A percentile compares a stretch with the other conserved stretches of the same genome.
Evolutionary conservation across 2,329 filamentous ascomycete genomes (phyloP).

Genomic region (Penicillium carneum): DNA sequence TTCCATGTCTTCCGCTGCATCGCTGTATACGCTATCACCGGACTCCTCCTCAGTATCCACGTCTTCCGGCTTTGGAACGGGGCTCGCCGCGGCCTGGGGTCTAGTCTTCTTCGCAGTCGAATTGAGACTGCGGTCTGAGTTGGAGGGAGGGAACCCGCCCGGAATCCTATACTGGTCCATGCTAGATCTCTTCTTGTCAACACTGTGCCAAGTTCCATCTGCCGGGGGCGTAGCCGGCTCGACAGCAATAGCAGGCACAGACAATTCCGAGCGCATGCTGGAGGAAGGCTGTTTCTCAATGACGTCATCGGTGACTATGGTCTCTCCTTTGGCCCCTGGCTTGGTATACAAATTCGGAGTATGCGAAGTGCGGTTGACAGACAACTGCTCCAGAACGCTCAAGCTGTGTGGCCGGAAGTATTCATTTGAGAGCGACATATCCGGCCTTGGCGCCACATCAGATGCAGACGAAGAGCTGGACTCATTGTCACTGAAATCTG

Average conservation of each 20-base stretch:
- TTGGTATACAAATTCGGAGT: not conserved
- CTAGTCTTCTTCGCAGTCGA: constrained; percentile 22
- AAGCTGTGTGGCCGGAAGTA: constrained; percentile 15
- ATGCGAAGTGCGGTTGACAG: constrained; percentile 18
- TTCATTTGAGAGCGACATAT: constrained; percentile 53
- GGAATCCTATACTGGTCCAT: constrained; percentile 61
- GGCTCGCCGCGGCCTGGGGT: constrained; percentile 23
- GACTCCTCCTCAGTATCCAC: constrained; percentile 49
- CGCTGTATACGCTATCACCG: constrained; percentile 58
- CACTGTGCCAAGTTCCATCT: constrained; percentile 42
- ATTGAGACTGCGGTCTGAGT: constrained; percentile 34
- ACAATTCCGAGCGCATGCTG: constrained; percentile 23
- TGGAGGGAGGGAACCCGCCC: constrained; percentile 62
- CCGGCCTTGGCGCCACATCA: constrained; percentile 45
- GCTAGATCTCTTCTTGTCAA: constrained; percentile 41
- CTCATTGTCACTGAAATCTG: constrained; percentile 42
- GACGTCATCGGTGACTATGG: constrained; percentile 1
- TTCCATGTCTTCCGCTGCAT: constrained; percentile 53
- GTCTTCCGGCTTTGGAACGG: constrained; percentile 28
- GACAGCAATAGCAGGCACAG: constrained; percentile 56
- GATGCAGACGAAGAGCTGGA: constrained; percentile 54
- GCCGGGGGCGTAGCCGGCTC: constrained; percentile 58
- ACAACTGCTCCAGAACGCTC: constrained; percentile 25
- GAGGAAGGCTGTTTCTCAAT: constrained; percentile 20
- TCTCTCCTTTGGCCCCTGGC: constrained; percentile 17